A percentile compares a stretch with the other conserved stretches of the same genome.
Conservation (phyloP, 176 grass and related monocot species). For the Poa pratensis region DNA sequence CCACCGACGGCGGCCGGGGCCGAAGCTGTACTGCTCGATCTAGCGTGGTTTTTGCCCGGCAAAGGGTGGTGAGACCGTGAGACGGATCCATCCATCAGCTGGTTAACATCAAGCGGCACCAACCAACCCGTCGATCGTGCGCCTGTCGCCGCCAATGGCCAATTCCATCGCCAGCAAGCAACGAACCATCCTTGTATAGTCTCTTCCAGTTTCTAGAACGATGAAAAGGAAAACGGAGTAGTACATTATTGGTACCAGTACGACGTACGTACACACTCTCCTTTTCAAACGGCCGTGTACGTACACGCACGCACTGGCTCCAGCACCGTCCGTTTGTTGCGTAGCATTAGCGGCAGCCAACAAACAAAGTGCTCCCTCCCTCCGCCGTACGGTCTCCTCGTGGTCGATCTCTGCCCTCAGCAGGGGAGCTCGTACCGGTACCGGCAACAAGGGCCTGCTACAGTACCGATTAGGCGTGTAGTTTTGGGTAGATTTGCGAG, state of each 20-base stretch:
- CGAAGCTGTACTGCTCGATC: too few species aligned
- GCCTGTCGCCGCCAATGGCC: not conserved
- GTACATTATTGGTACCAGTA: not conserved
- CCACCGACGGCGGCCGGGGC: constrained; percentile 32
- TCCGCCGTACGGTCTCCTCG: not conserved
- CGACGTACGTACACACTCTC: not conserved
- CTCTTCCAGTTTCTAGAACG: not conserved
- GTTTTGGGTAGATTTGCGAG: not conserved
- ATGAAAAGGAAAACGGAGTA: too few species aligned
- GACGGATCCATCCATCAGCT: not conserved
- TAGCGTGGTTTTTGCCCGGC: not conserved
- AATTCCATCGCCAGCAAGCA: not conserved
- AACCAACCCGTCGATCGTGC: constrained; percentile 19
- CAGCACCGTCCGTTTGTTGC: constrained; percentile 45
- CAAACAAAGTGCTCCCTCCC: not conserved
- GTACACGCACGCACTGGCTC: too few species aligned
- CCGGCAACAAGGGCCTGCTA: not conserved
- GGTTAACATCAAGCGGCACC: constrained; percentile 14
- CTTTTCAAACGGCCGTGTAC: too few species aligned
- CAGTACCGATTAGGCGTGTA: not conserved
- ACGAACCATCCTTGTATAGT: too few species aligned
- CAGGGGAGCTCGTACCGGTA: not conserved
- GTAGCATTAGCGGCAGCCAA: constrained; percentile 5
- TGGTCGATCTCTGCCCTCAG: not conserved
- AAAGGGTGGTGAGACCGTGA: not conserved